Evolutionary conservation across 2,329 filamentous ascomycete species (phyloP).

Genomic region (Colletotrichum viniferum): DNA sequence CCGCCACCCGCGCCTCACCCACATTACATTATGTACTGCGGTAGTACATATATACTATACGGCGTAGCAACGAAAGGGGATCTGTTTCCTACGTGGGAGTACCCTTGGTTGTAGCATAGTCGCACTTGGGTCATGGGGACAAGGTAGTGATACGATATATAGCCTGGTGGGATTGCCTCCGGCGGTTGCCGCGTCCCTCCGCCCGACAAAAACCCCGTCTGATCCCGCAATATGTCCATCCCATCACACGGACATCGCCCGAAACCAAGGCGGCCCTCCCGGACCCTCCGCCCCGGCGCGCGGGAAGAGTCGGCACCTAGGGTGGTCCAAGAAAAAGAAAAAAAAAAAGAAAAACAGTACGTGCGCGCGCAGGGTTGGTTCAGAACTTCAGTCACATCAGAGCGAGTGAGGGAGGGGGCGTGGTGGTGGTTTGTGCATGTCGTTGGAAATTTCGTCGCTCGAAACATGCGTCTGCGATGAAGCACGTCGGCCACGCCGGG

Average conservation of each 20-base stretch:
- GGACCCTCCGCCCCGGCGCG: neutral
- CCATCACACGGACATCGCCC: neutral
- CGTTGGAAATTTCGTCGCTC: neutral
- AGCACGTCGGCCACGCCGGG: constrained; percentile 2
- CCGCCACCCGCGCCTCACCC: neutral
- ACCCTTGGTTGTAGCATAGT: neutral
- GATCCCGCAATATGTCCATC: neutral
- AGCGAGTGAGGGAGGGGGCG: neutral
- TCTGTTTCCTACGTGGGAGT: neutral
- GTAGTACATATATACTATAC: neutral
- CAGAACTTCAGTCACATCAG: neutral
- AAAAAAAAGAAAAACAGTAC: neutral
- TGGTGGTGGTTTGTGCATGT: neutral
- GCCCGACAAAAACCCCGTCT: neutral
- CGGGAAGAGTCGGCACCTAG: neutral
- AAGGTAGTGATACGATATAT: neutral
- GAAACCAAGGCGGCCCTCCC: neutral
- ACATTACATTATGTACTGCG: neutral
- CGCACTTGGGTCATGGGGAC: neutral
- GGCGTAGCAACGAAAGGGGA: neutral
- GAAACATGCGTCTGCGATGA: neutral
- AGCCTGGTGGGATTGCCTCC: neutral
- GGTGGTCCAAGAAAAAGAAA: neutral
- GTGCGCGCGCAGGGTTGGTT: neutral
- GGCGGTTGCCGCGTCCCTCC: neutral